A percentile compares a stretch with the other conserved stretches of the same genome.
These are phyloP conservation scores for Dictyostelium brefeldianum DNA, from an alignment of 78 protist genomes.

Conservation along the genomic window DNA sequence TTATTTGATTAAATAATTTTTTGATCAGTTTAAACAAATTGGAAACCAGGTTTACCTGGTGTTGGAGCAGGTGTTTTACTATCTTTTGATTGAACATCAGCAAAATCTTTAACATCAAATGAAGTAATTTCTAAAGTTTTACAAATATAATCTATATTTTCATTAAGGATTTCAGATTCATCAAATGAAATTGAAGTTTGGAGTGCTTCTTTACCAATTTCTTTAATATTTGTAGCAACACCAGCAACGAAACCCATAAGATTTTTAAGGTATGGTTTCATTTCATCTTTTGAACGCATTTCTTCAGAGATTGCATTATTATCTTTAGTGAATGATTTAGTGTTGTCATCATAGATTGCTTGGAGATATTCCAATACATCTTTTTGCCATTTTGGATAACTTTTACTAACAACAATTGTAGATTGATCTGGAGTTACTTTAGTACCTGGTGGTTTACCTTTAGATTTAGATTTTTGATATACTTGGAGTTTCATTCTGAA, in stretches of 20 bases:
- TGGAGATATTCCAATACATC: slow-evolving; percentile 31
- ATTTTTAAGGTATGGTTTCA: slow-evolving; percentile 29
- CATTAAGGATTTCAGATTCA: slow-evolving; percentile 32
- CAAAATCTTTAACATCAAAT: slow-evolving; percentile 33
- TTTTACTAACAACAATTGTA: slow-evolving; percentile 36
- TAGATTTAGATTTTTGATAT: slow-evolving; percentile 55
- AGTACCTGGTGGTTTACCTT: slow-evolving; percentile 36
- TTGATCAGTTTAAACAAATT: background rate
- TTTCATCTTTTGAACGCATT: slow-evolving; percentile 20
- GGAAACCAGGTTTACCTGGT: slow-evolving; percentile 61
- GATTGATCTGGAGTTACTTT: slow-evolving; percentile 55
- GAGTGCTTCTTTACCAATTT: slow-evolving; percentile 47
- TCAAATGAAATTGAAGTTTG: slow-evolving; percentile 45
- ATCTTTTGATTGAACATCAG: background rate
- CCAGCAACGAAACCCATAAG: slow-evolving; percentile 49
- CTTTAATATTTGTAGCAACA: slow-evolving; percentile 12
- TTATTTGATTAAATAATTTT: too few relatives aligned
- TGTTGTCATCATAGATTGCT: slow-evolving; percentile 27
- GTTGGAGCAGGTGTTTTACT: slow-evolving; percentile 2
- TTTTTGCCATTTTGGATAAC: slow-evolving; percentile 72
- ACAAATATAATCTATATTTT: slow-evolving; percentile 52
- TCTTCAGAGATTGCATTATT: slow-evolving; percentile 43
- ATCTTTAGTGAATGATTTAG: slow-evolving; percentile 54
- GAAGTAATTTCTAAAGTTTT: slow-evolving; percentile 57
- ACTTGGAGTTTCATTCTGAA: slow-evolving; percentile 39